phyloP scores from a whole-genome alignment of 1,284 basidiomycete species.

The Boletellus deceptivus region DNA sequence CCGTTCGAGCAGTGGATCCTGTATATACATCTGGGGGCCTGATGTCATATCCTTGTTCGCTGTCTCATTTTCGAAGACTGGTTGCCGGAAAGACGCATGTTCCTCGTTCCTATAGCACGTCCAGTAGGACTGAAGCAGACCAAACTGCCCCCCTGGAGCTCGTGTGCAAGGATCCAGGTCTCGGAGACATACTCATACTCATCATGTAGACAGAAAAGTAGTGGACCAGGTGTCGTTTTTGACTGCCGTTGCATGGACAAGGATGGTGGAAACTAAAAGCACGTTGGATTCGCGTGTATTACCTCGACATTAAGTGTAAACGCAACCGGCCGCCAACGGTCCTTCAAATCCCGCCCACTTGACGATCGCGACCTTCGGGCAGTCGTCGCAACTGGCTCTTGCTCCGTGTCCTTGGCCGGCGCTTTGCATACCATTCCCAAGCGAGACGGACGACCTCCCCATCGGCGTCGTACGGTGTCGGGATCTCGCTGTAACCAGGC shows the following conservation, averaged over 20 bases:
- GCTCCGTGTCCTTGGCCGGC: constrained; percentile 70
- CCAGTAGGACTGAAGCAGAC: too few relatives aligned
- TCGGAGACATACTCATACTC: too few relatives aligned
- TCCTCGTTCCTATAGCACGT: too few relatives aligned
- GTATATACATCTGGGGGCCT: constrained; percentile 6
- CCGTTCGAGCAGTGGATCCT: constrained; percentile 1
- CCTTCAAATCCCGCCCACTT: constrained; percentile 18
- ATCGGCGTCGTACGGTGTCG: constrained; percentile 91
- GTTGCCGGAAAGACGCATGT: too few relatives aligned
- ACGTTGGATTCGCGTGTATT: not conserved
- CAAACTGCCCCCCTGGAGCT: too few relatives aligned
- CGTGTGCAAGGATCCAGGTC: too few relatives aligned
- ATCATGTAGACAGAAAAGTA: too few relatives aligned
- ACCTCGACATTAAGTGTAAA: constrained; percentile 1
- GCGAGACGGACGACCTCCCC: constrained; percentile 82
- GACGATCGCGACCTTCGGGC: constrained; percentile 57
- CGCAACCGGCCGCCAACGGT: not conserved
- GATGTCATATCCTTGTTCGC: not conserved
- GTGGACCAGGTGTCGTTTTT: too few relatives aligned
- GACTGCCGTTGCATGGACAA: not conserved
- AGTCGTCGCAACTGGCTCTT: constrained; percentile 63
- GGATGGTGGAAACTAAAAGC: not conserved
- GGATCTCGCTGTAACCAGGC: constrained; percentile 89
- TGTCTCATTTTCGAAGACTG: too few relatives aligned
- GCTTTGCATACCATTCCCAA: constrained; percentile 90